Evolutionary conservation across 108 stramenopile species (phyloP), one percentile per base, ranked within the genome.

Genomic region (Mayamaea pseudoterrestris): DNA sequence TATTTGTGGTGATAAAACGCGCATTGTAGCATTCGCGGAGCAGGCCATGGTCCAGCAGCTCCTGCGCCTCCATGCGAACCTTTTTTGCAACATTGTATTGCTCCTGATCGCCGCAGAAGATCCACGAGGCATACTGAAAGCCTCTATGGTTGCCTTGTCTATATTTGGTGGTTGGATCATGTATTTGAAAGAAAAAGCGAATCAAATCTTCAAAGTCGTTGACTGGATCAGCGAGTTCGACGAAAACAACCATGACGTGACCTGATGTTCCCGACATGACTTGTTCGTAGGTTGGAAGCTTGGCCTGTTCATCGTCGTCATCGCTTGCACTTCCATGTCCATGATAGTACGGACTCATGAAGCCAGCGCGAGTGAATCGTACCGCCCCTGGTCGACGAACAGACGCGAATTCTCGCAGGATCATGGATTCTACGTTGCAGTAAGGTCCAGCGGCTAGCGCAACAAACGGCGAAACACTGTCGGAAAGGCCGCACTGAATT

Each of bases 141-240:
- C 88, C 88, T 9, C 27, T 0, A 63, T 90, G 83, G 32, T 70
- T 66, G 29, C 80, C 78, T 55, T 90, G 88, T 25, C 77, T 57
- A 56, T 90, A 65, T 34, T 49, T 20, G 35, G 76, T 80, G 1
- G 80, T 83, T 12, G 84, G 84, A 50, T 86, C 77, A 44, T 77
- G 76, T 36, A 77, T 69, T 25, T 27, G 21, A 37, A 71, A 88
- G 60, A 88, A 83, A 42, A 88, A 78, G 1, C 54, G 51, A 7
- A 80, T 43, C 40, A 88, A 58, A 22, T 77, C 71, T 31, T 71
- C 73, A 12, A 55, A 53, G 11, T 61, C 44, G 4, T 36, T 34
- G 8, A 20, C 7, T 8, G 70, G 70, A 31, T 72, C 62, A 5
- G 35, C 40, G 16, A 71, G 48, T 57, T 65, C 67, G 11, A 78